These are phyloP conservation scores for Chloropicon primus DNA, from an alignment of 139 green algal genomes.

Conservation along the genomic window DNA sequence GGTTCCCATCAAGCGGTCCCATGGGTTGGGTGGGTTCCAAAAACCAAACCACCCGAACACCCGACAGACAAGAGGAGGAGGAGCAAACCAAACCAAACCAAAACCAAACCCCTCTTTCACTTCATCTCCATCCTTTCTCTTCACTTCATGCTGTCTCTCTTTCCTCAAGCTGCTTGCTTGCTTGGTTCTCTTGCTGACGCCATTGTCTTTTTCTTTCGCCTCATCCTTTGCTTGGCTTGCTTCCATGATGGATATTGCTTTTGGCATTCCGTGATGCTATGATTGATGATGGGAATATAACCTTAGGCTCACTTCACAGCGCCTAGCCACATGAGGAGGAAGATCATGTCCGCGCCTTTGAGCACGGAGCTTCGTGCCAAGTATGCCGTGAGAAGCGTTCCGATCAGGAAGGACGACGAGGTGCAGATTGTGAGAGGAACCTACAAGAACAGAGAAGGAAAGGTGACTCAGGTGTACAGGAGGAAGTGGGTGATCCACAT, in stretches of 20 bases:
- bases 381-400: conserved; percentile 71
- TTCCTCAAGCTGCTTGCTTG: not conserved
- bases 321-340: conserved; percentile 67
- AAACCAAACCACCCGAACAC: no score
- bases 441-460: conserved; percentile 94
- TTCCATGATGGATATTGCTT: no score
- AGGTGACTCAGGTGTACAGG: conserved; percentile 93
- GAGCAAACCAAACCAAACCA: no score
- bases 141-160: not conserved
- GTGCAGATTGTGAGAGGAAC: conserved; percentile 87
- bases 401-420: conserved; percentile 98
- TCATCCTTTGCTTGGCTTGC: not conserved
- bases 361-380: conserved; percentile 83
- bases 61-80: no score
- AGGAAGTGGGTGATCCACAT: conserved; percentile 99
- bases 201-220: not conserved
- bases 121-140: no score
- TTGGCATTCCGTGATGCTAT: no score
- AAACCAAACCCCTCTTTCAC: no score
- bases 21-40: no score
- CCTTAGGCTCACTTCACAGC: conserved; percentile 97
- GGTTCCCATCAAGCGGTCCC: no score
- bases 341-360: conserved; percentile 90
- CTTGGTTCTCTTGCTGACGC: not conserved
- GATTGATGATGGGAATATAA: no score